Evolutionary conservation across 257 asterid species (phyloP).

Genomic region (Solanum pinnatisectum): DNA sequence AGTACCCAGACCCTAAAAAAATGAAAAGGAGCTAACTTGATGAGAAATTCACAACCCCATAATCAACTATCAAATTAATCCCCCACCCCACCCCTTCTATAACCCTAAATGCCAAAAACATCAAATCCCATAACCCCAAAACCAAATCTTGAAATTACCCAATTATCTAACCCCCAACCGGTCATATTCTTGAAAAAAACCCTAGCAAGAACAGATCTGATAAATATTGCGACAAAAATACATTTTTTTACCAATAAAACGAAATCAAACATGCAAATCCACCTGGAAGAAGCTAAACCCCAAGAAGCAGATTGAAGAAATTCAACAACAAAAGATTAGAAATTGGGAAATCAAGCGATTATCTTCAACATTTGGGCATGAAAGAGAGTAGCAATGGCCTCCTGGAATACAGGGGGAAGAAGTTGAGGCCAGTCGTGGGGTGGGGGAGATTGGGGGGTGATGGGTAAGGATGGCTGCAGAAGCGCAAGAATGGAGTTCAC

Average conservation of each 20-base stretch:
- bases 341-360: neutral
- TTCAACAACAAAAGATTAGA: neutral
- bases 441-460: neutral
- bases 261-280: neutral
- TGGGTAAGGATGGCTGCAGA: neutral
- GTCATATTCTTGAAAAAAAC: neutral
- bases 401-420: neutral
- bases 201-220: neutral
- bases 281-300: neutral
- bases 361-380: neutral
- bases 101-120: neutral
- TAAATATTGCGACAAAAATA: neutral
- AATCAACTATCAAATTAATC: neutral
- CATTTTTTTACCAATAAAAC: neutral
- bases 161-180: neutral
- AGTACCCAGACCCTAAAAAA: neutral
- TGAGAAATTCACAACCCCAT: neutral
- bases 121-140: neutral
- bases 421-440: neutral
- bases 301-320: neutral
- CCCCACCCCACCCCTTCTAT: neutral
- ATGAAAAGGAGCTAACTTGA: neutral
- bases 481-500: neutral
- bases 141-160: neutral
- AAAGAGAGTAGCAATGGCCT: neutral